A percentile compares a stretch with the other conserved stretches of the same genome.
phyloP scores from a whole-genome alignment of 352 stramenopile species.

The Globisporangium sylvaticum region DNA sequence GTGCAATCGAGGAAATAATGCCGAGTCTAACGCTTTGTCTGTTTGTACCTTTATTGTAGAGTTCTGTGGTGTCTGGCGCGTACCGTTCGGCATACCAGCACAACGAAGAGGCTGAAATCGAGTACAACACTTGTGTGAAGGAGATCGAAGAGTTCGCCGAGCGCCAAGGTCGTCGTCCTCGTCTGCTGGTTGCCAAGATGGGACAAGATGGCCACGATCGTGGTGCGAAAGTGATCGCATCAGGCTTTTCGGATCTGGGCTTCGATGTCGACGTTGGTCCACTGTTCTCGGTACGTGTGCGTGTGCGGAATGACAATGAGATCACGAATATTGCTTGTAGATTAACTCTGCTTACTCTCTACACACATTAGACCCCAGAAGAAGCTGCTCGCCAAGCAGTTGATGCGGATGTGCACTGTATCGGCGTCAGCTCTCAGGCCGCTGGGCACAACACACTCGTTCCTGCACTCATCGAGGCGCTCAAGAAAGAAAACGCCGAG shows the following conservation, averaged over 20 bases:
- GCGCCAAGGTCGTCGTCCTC: slow-evolving; percentile 88
- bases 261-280: slow-evolving; percentile 97
- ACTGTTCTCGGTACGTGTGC: slow-evolving; percentile 85
- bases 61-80: slow-evolving; percentile 51
- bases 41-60: slow-evolving; percentile 18
- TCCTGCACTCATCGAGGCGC: slow-evolving; percentile 88
- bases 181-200: slow-evolving; percentile 96
- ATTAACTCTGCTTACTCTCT: background rate
- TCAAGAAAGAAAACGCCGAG: slow-evolving; percentile 89
- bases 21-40: background rate
- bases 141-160: slow-evolving; percentile 92
- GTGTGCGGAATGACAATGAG: background rate
- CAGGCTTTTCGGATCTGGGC: slow-evolving; percentile 94
- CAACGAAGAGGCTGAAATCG: slow-evolving; percentile 60
- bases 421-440: slow-evolving; percentile 89
- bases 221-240: slow-evolving; percentile 96
- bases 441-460: slow-evolving; percentile 95
- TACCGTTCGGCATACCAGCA: slow-evolving; percentile 55
- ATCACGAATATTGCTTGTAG: background rate
- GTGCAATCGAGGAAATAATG: background rate
- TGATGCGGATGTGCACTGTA: slow-evolving; percentile 94
- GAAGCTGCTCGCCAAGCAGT: slow-evolving; percentile 78
- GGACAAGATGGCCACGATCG: slow-evolving; percentile 96
- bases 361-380: slow-evolving; percentile 36
- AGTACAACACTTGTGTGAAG: slow-evolving; percentile 88